Conservation (phyloP, 2,329 filamentous ascomycete species). For the Colletotrichum falcatum region DNA sequence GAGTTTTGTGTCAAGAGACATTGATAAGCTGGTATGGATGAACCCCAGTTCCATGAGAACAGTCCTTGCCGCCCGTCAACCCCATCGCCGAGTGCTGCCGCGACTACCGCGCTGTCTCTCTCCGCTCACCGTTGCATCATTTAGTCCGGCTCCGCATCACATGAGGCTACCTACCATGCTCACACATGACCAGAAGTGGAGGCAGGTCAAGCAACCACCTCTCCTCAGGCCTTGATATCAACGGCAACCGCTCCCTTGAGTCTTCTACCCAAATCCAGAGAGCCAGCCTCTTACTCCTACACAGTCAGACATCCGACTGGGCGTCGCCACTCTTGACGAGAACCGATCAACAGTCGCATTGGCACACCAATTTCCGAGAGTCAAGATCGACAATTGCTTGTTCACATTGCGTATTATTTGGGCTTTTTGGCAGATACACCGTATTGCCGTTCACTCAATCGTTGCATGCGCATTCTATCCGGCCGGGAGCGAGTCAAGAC, state of each 20-base stretch:
- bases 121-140: background rate
- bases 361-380: too few species aligned
- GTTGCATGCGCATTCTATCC: background rate
- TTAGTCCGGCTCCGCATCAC: too few species aligned
- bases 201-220: background rate
- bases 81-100: background rate
- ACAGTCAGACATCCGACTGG: background rate
- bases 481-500: too few species aligned
- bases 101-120: background rate
- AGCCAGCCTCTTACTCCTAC: too few species aligned
- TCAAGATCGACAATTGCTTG: background rate
- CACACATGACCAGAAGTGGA: background rate
- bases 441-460: background rate
- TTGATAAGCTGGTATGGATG: background rate
- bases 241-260: background rate
- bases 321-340: too few species aligned
- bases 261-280: too few species aligned
- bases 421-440: background rate
- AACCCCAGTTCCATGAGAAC: background rate
- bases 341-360: background rate
- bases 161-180: background rate
- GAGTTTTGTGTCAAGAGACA: slow-evolving; percentile 15
- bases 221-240: too few species aligned
- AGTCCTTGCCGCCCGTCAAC: slow-evolving; percentile 20
- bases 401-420: background rate